phyloP scores from a whole-genome alignment of 495 filamentous ascomycete species.

The Penicillium argentinense region DNA sequence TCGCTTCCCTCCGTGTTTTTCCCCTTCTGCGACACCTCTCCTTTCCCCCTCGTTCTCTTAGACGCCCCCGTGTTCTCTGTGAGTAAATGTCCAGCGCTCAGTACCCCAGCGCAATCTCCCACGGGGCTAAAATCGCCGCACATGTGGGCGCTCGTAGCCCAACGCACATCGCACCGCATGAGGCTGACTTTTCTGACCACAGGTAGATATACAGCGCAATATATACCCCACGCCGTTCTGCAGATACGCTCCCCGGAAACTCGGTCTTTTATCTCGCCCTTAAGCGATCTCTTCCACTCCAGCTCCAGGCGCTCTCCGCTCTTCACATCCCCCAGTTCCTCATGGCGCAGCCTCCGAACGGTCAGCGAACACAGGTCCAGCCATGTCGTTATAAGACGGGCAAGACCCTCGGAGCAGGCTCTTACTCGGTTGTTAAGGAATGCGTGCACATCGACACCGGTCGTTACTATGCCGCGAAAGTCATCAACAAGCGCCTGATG shows the following conservation, averaged over 20 bases:
- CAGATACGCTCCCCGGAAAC: no score
- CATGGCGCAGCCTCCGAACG: conserved; percentile 41
- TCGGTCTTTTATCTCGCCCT: no score
- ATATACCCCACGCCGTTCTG: no score
- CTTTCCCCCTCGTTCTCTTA: background rate
- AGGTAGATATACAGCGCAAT: conserved; percentile 12
- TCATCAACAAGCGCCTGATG: conserved; percentile 99
- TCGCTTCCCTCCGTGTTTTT: background rate
- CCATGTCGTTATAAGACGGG: conserved; percentile 96
- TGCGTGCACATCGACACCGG: conserved; percentile 99
- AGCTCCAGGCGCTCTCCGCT: conserved; percentile 1
- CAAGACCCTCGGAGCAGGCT: conserved; percentile 93
- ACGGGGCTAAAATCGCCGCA: conserved; percentile 14
- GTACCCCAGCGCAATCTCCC: background rate
- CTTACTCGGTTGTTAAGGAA: conserved; percentile 99
- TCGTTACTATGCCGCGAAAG: conserved; percentile 97
- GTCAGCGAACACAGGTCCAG: conserved; percentile 62
- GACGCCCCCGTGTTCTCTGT: background rate
- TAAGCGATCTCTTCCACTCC: no score
- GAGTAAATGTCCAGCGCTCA: background rate
- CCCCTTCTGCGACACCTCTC: background rate
- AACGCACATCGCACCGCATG: conserved; percentile 7
- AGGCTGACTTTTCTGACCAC: conserved; percentile 17
- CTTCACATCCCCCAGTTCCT: conserved; percentile 6
- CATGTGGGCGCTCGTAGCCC: conserved; percentile 5